A percentile compares a stretch with the other conserved stretches of the same genome.
Conservation (phyloP, 495 filamentous ascomycete genomes). For the Talaromyces adpressus region DNA sequence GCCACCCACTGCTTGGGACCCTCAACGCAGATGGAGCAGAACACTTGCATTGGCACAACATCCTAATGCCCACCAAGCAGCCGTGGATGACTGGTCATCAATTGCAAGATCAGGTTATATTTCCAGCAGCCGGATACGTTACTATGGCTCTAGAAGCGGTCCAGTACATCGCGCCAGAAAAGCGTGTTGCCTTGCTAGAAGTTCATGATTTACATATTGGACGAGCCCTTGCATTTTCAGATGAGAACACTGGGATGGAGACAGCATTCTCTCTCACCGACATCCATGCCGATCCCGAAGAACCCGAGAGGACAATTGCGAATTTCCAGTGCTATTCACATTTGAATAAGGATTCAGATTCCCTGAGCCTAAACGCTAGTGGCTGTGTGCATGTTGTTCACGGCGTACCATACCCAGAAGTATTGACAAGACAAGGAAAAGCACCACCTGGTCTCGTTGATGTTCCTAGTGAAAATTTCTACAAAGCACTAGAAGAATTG, state of each 20-base stretch:
- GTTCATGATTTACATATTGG: constrained; percentile 31
- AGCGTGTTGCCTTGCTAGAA: constrained; percentile 21
- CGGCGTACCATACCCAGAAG: background rate
- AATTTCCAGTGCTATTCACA: background rate
- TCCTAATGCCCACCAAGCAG: constrained; percentile 20
- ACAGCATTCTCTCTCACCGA: constrained; percentile 30
- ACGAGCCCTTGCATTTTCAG: constrained; percentile 44
- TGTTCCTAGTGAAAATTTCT: constrained; percentile 27
- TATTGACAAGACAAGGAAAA: background rate
- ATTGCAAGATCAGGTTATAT: constrained; percentile 35
- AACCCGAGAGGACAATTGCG: background rate
- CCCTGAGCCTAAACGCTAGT: too few relatives aligned
- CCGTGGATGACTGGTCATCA: constrained; percentile 30
- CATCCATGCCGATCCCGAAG: constrained; percentile 5
- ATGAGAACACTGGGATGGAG: constrained; percentile 39
- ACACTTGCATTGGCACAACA: constrained; percentile 21
- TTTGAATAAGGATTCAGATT: background rate
- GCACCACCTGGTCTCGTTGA: background rate
- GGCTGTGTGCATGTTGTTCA: background rate
- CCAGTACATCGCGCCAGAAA: constrained; percentile 4
- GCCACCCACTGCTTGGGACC: too few relatives aligned
- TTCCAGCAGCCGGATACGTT: constrained; percentile 52
- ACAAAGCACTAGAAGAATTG: constrained; percentile 25
- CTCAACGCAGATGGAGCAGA: background rate
- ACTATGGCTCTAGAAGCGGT: constrained; percentile 50